Percentiles rank a stretch among this genome's conserved stretches.
These are phyloP conservation scores for Nemania sp. DNA, from an alignment of 2,329 filamentous ascomycete species.

Conservation along the genomic window DNA sequence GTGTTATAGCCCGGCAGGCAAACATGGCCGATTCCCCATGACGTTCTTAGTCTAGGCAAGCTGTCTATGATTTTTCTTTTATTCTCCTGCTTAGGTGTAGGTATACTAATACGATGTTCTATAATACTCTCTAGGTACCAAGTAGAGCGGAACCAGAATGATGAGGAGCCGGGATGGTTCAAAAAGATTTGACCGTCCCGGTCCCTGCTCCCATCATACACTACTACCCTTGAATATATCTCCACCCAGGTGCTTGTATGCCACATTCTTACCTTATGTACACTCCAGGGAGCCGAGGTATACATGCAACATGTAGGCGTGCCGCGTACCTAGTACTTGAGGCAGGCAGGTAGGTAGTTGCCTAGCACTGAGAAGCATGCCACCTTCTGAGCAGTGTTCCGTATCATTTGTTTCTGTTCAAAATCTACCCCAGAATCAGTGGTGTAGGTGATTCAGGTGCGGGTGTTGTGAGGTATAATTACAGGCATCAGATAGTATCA, in stretches of 20 bases:
- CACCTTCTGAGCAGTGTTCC: no score
- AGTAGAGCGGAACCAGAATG: constrained; percentile 11
- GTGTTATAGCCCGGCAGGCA: constrained; percentile 16
- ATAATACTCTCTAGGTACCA: neutral
- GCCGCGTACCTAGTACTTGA: no score
- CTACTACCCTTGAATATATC: neutral
- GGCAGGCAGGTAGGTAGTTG: no score
- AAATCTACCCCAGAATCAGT: no score
- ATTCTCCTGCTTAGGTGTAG: neutral
- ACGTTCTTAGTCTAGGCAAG: neutral
- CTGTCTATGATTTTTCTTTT: neutral
- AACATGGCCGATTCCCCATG: constrained; percentile 5
- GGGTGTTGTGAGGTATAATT: no score
- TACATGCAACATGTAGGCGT: no score
- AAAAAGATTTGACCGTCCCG: constrained; percentile 21
- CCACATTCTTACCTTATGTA: constrained; percentile 1
- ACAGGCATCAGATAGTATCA: no score
- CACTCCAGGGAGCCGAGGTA: no score
- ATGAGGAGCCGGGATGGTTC: constrained; percentile 9
- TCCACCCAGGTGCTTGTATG: constrained; percentile 12
- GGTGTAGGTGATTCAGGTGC: no score
- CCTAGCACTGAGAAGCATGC: no score
- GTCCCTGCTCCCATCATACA: constrained; percentile 19
- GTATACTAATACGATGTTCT: constrained; percentile 13
- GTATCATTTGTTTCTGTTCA: no score